A percentile compares a stretch with the other conserved stretches of the same genome.
These are phyloP conservation scores for Iris pallida DNA, from an alignment of 116 monocot species.

Conservation along the genomic window DNA sequence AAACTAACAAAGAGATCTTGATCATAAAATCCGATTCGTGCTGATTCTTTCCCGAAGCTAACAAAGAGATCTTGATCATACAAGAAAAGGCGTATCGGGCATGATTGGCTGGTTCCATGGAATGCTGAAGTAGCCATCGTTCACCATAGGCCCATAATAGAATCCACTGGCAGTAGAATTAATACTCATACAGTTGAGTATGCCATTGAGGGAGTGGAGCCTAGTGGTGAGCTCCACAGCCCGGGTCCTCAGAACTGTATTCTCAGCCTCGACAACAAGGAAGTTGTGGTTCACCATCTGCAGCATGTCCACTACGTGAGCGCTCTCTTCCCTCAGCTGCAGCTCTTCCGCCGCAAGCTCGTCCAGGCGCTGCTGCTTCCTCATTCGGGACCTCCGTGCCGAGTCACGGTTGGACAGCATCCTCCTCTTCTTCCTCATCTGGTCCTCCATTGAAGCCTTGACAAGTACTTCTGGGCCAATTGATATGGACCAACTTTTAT, in stretches of 20 bases:
- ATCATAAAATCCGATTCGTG: no score
- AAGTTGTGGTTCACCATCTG: constrained; percentile 4
- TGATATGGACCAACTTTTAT: background rate
- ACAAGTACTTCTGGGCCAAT: constrained; percentile 18
- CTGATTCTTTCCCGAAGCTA: no score
- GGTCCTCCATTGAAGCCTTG: constrained; percentile 17
- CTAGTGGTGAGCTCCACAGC: constrained; percentile 30
- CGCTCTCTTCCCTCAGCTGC: constrained; percentile 25
- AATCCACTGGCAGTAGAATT: background rate
- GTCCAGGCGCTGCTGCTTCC: constrained; percentile 41
- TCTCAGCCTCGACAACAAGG: constrained; percentile 24
- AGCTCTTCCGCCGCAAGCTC: constrained; percentile 27
- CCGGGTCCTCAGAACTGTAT: constrained; percentile 37
- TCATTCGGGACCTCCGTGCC: constrained; percentile 27
- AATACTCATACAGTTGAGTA: constrained; percentile 11
- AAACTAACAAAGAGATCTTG: no score
- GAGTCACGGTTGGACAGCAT: constrained; percentile 45
- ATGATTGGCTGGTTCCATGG: constrained; percentile 29
- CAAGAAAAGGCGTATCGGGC: no score
- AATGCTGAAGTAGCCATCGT: constrained; percentile 14
- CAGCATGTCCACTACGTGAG: constrained; percentile 10
- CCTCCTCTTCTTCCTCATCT: constrained; percentile 33
- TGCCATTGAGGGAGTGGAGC: constrained; percentile 35
- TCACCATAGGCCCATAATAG: constrained; percentile 4
- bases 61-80: no score